Percentiles rank a stretch among this genome's conserved stretches.
Conservation (phyloP, 257 asterid species). For the Ilex asprella region DNA sequence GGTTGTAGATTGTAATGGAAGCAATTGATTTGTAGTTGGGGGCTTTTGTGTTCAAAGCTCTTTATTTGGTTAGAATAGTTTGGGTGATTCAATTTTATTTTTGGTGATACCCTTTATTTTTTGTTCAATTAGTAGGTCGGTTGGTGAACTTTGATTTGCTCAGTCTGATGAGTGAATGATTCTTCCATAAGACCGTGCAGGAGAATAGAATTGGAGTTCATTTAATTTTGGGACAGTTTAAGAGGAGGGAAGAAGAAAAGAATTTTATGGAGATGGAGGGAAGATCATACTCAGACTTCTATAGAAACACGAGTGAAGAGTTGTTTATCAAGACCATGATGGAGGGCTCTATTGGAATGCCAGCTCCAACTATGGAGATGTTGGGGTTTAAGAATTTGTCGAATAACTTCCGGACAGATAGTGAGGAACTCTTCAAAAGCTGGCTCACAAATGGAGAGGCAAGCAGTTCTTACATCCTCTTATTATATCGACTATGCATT, state of each 20-base stretch:
- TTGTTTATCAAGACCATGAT: constrained; percentile 67
- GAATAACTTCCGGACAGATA: constrained; percentile 54
- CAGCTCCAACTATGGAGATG: constrained; percentile 85
- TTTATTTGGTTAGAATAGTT: no score
- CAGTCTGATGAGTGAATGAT: background rate
- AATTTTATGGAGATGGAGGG: constrained; percentile 58
- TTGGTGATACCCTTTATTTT: no score
- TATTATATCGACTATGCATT: no score
- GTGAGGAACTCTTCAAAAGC: constrained; percentile 80
- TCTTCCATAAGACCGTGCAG: background rate
- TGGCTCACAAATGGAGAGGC: constrained; percentile 88
- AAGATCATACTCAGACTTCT: constrained; percentile 50
- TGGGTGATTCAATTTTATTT: no score
- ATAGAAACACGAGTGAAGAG: constrained; percentile 76
- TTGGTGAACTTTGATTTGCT: no score
- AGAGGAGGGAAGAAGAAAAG: constrained; percentile 11
- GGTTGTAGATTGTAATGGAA: constrained; percentile 13
- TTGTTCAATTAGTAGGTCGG: no score
- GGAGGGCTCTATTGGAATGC: constrained; percentile 70
- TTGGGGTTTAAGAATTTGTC: constrained; percentile 66
- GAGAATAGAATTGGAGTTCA: background rate
- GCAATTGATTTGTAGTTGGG: constrained; percentile 60
- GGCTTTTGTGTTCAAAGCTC: no score
- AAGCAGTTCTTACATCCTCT: constrained; percentile 16
- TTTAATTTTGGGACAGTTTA: background rate